Evolutionary conservation across 1,284 basidiomycete genomes (phyloP), one percentile per base, ranked within the genome.

Genomic region (Ustilago sp.): DNA sequence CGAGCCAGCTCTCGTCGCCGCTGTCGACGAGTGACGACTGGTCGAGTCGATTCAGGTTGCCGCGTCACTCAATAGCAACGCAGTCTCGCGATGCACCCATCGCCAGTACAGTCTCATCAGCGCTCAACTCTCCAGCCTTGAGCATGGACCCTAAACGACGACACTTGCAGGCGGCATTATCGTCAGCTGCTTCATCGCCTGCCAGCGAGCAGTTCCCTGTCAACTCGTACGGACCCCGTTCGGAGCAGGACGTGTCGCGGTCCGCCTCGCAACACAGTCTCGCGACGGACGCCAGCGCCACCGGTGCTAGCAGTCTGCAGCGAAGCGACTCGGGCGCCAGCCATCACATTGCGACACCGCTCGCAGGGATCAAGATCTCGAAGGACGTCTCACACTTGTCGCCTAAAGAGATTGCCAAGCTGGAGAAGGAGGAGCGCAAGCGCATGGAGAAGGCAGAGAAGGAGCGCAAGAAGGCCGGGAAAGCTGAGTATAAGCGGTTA

Each of bases 391-490:
- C 68, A 39, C 74, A 77, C 32, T 50, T 77, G 9, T 69, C 69
- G 45, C 2, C 47, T 39, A 77, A 74, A 41, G 71, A 70, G 62
- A 69, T 74, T 19, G 64, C 64, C 60, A 77, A 71, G 75, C 50
- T 77, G 61, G 64, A 70, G 12, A 70, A 63, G 62, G 68, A 68
- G 48, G 71, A 70, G 56, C 68, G 65, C 61, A 74, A 77, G 48
- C 67, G 71, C 3, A 34, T 55, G 17, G 64, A 74, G 53, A 74
- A 71, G 62, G 71, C 74, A 43, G 71, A 77, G 53, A 77, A 77
- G 68, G 53, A 59, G 55, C 63, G 67, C 28, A 67, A 74, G 53
- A 77, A 77, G 67, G 75, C 75, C 34, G 68, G 74, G 54, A 74
- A 64, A 47, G 68, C 71, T 61, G 75, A 70, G 39, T 74, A 74